A percentile compares a stretch with the other conserved stretches of the same genome.
phyloP scores from a whole-genome alignment of 805 yeast species.

The Komagataella kurtzmanii region DNA sequence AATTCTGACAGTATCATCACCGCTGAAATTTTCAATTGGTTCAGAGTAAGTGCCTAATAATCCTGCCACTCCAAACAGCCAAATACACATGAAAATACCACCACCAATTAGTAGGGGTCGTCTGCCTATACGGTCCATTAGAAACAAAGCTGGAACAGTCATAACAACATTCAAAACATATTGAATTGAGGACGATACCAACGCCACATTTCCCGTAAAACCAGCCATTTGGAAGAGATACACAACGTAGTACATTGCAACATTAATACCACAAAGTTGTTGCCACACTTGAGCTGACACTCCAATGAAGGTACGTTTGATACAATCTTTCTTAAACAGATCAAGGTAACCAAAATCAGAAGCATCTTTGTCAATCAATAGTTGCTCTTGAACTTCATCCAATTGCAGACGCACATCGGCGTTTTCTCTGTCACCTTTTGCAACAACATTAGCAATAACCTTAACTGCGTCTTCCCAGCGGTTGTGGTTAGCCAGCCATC shows the following conservation, averaged over 20 bases:
- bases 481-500: conserved; percentile 33
- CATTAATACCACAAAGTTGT: conserved; percentile 55
- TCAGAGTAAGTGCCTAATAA: conserved; percentile 25
- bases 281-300: conserved; percentile 45
- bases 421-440: conserved; percentile 26
- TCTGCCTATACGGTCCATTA: conserved; percentile 57
- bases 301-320: conserved; percentile 37
- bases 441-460: conserved; percentile 25
- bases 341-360: conserved; percentile 30
- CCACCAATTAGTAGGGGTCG: conserved; percentile 41
- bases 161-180: conserved; percentile 39
- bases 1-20: conserved; percentile 16
- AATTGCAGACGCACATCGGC: conserved; percentile 36
- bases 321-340: conserved; percentile 36
- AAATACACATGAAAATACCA: conserved; percentile 28
- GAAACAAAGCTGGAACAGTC: conserved; percentile 48
- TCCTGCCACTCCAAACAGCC: conserved; percentile 30
- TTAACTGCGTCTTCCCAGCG: conserved; percentile 28
- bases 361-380: conserved; percentile 36
- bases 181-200: conserved; percentile 48
- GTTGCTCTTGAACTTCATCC: conserved; percentile 44
- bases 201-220: conserved; percentile 30
- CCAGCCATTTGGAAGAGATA: conserved; percentile 58
- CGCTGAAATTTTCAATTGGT: conserved; percentile 15
- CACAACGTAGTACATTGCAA: conserved; percentile 57